These are phyloP conservation scores for Ustilago cynodontis DNA, from an alignment of 1,284 basidiomycete genomes.

Conservation along the genomic window DNA sequence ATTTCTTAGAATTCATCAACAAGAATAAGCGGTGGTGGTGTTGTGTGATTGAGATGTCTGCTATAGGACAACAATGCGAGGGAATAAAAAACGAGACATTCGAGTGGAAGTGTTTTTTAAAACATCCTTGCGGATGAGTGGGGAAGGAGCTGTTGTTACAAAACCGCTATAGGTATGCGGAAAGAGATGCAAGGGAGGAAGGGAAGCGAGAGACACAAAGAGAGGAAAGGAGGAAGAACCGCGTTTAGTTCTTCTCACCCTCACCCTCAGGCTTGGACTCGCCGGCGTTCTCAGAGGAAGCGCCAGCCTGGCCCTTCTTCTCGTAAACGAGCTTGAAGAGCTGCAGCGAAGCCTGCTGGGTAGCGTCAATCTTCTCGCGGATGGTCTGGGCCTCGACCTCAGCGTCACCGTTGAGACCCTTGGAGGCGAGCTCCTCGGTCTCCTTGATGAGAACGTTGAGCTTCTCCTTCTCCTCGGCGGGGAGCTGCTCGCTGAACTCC, in stretches of 20 bases:
- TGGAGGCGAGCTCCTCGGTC: constrained; percentile 89
- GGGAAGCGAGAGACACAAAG: not conserved
- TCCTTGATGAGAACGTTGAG: constrained; percentile 80
- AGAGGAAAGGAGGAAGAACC: not conserved
- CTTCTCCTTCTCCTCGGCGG: constrained; percentile 89
- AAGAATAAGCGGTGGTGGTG: constrained; percentile 9
- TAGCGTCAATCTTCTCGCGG: constrained; percentile 92
- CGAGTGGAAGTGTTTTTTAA: not conserved
- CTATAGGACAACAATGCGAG: not conserved
- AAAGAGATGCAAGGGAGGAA: not conserved
- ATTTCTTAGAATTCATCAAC: constrained; percentile 5
- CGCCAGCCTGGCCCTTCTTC: constrained; percentile 80
- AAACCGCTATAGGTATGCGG: constrained; percentile 5
- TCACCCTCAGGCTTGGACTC: constrained; percentile 54
- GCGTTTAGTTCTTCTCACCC: constrained; percentile 64
- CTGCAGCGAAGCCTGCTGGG: constrained; percentile 94
- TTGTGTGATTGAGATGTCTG: not conserved
- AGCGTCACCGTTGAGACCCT: constrained; percentile 88
- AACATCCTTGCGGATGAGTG: constrained; percentile 2
- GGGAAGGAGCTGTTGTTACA: constrained; percentile 35
- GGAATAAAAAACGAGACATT: not conserved
- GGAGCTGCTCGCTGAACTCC: constrained; percentile 97
- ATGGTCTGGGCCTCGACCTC: constrained; percentile 86
- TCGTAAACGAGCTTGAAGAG: constrained; percentile 99
- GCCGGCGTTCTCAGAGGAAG: constrained; percentile 22